Conservation (phyloP, 768 basidiomycete species). For the Tricholoma hemisulphureum region DNA sequence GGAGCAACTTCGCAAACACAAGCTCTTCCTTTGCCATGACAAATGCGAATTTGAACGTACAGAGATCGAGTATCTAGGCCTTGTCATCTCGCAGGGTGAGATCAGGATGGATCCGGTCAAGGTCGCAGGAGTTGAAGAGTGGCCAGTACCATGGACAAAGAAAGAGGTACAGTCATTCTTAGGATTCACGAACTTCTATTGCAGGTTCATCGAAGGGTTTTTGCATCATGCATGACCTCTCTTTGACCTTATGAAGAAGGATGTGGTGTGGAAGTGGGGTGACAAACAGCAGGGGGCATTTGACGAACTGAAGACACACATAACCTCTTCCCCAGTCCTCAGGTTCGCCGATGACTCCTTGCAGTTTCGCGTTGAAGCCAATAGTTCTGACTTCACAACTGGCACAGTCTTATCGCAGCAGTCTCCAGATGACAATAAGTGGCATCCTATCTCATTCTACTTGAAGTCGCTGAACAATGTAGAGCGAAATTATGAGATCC, state of each 20-base stretch:
- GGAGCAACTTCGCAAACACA: background rate
- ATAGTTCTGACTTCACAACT: background rate
- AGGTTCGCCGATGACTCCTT: background rate
- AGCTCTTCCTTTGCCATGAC: background rate
- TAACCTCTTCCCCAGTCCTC: background rate
- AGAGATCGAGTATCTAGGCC: background rate
- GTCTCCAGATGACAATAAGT: conserved; percentile 6
- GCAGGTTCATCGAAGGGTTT: conserved; percentile 23
- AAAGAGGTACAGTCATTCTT: background rate
- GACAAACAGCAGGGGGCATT: background rate
- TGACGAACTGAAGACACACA: too few species aligned
- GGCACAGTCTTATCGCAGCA: conserved; percentile 16
- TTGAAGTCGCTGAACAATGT: conserved; percentile 27
- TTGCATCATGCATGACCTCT: conserved; percentile 20
- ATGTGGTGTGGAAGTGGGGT: background rate
- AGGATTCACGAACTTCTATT: background rate
- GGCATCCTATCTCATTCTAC: conserved; percentile 36
- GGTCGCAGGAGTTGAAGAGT: background rate
- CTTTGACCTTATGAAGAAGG: conserved; percentile 14
- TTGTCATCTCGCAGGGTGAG: background rate
- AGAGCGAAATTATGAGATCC: conserved; percentile 40
- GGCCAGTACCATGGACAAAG: background rate
- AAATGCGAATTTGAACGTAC: background rate
- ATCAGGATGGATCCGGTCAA: background rate
- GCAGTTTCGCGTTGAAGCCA: background rate